These are phyloP conservation scores for Citrus hindsii DNA, from an alignment of 345 rosid genomes.

Conservation along the genomic window DNA sequence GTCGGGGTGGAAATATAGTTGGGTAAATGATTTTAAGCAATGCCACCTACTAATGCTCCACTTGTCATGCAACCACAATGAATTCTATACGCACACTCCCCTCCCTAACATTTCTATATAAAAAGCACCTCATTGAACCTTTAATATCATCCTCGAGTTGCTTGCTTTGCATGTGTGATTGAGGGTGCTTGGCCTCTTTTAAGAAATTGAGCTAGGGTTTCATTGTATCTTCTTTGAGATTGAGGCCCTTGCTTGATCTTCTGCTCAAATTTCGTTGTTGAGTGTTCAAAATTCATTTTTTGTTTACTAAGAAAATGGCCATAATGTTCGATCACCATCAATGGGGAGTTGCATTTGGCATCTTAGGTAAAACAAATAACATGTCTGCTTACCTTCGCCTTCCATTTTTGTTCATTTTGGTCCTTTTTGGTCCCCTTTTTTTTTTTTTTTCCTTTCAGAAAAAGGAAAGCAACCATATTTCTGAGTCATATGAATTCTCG, in stretches of 20 bases:
- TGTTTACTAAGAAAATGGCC: constrained; percentile 27
- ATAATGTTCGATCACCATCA: constrained; percentile 28
- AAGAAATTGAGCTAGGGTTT: neutral
- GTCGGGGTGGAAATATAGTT: constrained; percentile 6
- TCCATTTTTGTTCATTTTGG: neutral
- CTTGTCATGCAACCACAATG: constrained; percentile 67
- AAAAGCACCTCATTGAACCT: neutral
- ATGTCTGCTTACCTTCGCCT: neutral
- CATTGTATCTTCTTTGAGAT: neutral
- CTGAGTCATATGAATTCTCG: no score
- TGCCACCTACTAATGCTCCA: constrained; percentile 62
- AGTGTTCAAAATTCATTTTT: neutral
- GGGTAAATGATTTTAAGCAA: constrained; percentile 38
- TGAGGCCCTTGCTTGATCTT: constrained; percentile 2
- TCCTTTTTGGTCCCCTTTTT: neutral
- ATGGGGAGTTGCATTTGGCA: constrained; percentile 50
- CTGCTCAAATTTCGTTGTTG: neutral
- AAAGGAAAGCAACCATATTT: neutral
- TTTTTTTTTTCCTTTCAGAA: neutral
- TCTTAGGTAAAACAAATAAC: constrained; percentile 46
- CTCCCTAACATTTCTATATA: neutral
- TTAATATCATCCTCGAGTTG: neutral
- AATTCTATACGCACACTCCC: constrained; percentile 41
- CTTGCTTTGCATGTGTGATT: neutral
- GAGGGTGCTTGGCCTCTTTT: neutral